Percentiles rank a stretch among this genome's conserved stretches.
Evolutionary conservation across 2,329 filamentous ascomycete genomes (phyloP).

Genomic region (Cordyceps cicadae): DNA sequence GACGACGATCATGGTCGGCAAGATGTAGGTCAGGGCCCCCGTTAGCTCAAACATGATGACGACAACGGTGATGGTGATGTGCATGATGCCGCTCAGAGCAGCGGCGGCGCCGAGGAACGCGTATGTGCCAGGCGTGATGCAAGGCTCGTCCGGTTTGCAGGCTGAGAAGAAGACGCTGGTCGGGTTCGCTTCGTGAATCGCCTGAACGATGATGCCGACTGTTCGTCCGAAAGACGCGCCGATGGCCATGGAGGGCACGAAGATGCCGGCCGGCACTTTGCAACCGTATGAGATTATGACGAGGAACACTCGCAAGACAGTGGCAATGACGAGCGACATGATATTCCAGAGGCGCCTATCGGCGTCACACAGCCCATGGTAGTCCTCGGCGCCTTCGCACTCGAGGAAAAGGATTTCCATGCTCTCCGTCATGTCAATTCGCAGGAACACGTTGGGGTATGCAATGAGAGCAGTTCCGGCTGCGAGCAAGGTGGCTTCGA

Average conservation of each 20-base stretch:
- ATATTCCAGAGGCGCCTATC: slow-evolving; percentile 72
- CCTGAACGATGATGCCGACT: slow-evolving; percentile 89
- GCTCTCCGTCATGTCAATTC: slow-evolving; percentile 98
- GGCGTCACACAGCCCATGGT: slow-evolving; percentile 78
- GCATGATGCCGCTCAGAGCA: slow-evolving; percentile 93
- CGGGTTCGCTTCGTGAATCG: slow-evolving; percentile 76
- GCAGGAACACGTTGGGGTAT: slow-evolving; percentile 89
- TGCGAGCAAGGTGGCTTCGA: slow-evolving; percentile 79
- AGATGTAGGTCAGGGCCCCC: slow-evolving; percentile 91
- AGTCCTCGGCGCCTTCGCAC: slow-evolving; percentile 82
- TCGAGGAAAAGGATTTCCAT: slow-evolving; percentile 97
- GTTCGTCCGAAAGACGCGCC: slow-evolving; percentile 90
- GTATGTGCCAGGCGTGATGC: slow-evolving; percentile 95
- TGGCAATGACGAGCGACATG: slow-evolving; percentile 68
- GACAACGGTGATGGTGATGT: slow-evolving; percentile 90
- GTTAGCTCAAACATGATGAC: slow-evolving; percentile 99
- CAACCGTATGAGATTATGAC: slow-evolving; percentile 96
- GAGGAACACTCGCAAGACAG: slow-evolving; percentile 69
- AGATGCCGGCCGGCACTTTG: slow-evolving; percentile 96
- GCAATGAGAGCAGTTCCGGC: slow-evolving; percentile 82
- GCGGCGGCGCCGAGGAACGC: slow-evolving; percentile 90
- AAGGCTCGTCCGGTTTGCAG: slow-evolving; percentile 84
- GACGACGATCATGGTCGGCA: slow-evolving; percentile 98
- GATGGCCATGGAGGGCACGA: slow-evolving; percentile 96
- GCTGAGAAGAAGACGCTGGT: slow-evolving; percentile 76